phyloP scores from a whole-genome alignment of 2,329 filamentous ascomycete species.

The Diaporthe aspalathi region DNA sequence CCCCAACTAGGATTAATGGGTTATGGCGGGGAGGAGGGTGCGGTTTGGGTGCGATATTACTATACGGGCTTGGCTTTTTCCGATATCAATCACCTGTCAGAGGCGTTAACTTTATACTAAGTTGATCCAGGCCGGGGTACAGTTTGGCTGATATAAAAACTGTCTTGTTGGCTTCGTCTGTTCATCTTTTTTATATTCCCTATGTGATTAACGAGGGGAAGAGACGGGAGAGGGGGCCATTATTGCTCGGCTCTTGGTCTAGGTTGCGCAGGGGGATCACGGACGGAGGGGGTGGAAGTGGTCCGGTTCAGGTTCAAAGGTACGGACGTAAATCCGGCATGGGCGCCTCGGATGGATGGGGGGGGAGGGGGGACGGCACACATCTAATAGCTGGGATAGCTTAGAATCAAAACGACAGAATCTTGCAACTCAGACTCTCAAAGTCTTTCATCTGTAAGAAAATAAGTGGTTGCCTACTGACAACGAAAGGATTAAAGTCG shows the following conservation, averaged over 20 bases:
- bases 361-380: too few relatives aligned
- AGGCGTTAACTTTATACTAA: conserved; percentile 34
- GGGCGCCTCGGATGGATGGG: conserved; percentile 16
- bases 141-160: conserved; percentile 38
- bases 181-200: conserved; percentile 11
- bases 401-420: conserved; percentile 26
- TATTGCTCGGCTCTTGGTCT: neutral
- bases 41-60: conserved; percentile 29
- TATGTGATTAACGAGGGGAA: conserved; percentile 34
- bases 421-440: neutral
- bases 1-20: conserved; percentile 20
- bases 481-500: neutral
- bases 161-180: conserved; percentile 24
- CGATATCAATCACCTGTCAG: neutral
- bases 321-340: conserved; percentile 27
- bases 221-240: neutral
- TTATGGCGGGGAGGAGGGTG: conserved; percentile 15
- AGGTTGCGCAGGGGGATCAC: conserved; percentile 1
- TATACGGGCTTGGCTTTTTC: conserved; percentile 34
- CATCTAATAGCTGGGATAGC: conserved; percentile 29
- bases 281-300: conserved; percentile 2
- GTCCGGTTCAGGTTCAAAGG: conserved; percentile 5
- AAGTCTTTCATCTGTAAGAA: too few relatives aligned
- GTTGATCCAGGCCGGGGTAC: conserved; percentile 20
- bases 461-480: too few relatives aligned